Evolutionary conservation across 306 rosid species (phyloP).

Genomic region (Dalbergia cochinchinensis): DNA sequence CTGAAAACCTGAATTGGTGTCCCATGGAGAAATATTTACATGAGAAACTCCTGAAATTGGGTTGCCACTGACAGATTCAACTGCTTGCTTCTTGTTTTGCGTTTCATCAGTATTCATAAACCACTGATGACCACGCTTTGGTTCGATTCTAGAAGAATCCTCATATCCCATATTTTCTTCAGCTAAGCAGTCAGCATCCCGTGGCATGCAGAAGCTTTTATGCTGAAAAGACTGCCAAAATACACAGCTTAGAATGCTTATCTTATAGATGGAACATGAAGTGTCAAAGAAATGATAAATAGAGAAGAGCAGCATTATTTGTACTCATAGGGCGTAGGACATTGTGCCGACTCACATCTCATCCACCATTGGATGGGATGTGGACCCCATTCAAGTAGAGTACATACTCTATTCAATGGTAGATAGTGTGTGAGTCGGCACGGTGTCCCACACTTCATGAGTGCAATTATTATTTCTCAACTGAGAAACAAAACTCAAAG

Average conservation of each 20-base stretch:
- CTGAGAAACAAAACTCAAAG: slow-evolving; percentile 18
- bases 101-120: slow-evolving; percentile 71
- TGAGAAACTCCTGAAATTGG: slow-evolving; percentile 71
- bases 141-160: slow-evolving; percentile 73
- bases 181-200: slow-evolving; percentile 77
- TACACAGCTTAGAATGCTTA: slow-evolving; percentile 39
- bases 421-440: no score
- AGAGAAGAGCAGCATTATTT: no score
- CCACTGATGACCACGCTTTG: slow-evolving; percentile 90
- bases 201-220: slow-evolving; percentile 79
- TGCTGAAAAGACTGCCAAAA: slow-evolving; percentile 82
- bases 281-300: slow-evolving; percentile 21
- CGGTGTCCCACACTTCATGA: no score
- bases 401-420: no score
- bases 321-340: no score
- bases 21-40: slow-evolving; percentile 72
- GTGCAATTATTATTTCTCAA: no score
- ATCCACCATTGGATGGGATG: no score
- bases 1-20: slow-evolving; percentile 76
- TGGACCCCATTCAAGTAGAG: no score
- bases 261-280: slow-evolving; percentile 17
- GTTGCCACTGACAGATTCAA: slow-evolving; percentile 67
- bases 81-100: slow-evolving; percentile 78
- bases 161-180: slow-evolving; percentile 87
- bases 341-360: no score